phyloP scores from a whole-genome alignment of 345 rosid species.

The Populus ilicifolia region DNA sequence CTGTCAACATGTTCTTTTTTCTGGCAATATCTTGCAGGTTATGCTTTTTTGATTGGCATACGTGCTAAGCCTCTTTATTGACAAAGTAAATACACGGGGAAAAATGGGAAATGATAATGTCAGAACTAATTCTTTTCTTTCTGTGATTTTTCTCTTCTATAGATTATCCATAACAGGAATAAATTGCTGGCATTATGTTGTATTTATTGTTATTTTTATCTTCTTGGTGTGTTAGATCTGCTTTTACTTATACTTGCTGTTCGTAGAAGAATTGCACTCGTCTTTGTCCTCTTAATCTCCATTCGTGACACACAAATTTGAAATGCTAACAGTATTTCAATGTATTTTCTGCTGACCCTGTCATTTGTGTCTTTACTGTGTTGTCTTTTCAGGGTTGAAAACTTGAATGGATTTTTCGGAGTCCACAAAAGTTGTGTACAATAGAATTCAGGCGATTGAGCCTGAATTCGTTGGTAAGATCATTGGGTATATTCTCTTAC shows the following conservation, averaged over 20 bases:
- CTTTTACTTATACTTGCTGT: slow-evolving; percentile 1
- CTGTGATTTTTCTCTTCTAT: background rate
- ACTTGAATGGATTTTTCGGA: slow-evolving; percentile 62
- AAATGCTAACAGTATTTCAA: background rate
- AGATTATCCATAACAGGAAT: background rate
- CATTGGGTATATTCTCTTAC: slow-evolving; percentile 72
- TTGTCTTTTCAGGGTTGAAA: slow-evolving; percentile 33
- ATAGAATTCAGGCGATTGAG: slow-evolving; percentile 74
- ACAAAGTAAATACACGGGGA: background rate
- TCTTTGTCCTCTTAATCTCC: background rate
- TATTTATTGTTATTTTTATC: background rate
- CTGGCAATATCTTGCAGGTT: background rate
- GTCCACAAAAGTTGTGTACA: slow-evolving; percentile 72
- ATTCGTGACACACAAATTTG: background rate
- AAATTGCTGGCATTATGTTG: no score
- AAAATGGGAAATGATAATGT: background rate
- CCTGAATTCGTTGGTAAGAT: slow-evolving; percentile 83
- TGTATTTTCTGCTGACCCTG: background rate
- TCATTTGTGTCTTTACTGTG: background rate
- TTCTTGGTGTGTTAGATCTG: slow-evolving; percentile 13
- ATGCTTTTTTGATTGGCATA: background rate
- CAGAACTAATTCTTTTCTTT: background rate
- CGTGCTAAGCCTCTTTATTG: background rate
- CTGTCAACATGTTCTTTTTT: background rate
- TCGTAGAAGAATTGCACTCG: background rate